Base-by-base conservation (phyloP, 1,139 yeast genomes). In the Candida albicans region DNA sequence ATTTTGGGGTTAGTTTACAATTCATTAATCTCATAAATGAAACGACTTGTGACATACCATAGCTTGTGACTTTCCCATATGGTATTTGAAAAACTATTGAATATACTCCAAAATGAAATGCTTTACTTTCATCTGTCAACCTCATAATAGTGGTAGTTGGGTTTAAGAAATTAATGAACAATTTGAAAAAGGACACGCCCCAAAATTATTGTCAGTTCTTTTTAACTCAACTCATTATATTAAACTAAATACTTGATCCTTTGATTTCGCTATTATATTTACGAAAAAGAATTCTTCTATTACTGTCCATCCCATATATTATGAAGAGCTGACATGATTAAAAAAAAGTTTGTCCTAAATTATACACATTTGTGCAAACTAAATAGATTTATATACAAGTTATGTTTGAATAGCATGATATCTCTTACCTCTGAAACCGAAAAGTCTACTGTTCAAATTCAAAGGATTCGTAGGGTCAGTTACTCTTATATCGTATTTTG, bases 381-480 rank as follows among this genome's bases (percentile, higher is more conserved):
- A 26, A 37, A 13, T 4, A 28, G n/a, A n/a, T 8, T 13, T 29
- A 29, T 29, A 29, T 29, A 29, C 32, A 29, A 12, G 32, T 29
- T n/a, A 29, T n/a, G 32, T 29, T 29, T 29, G 15, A 31, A 22
- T 34, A 24, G 33, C 41, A 25, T 24, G 18, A 6, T 93, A 93
- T 64, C 98, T 81, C 77, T 93, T 93, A 54, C 99, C 99, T 70
- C 99, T 83, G 64, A 91, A 80, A 22, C 93, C 98, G 63, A 88
- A 90, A 43, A 93, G 68, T 61, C 83, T 82, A 72, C 87, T 90
- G 70, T 93, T 93, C 61, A 89, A 87, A 69, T 87, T 96, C 72
- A 87, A 91, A 9, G 88, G 87, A 62, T 91, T 97, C 22, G 91
- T 90, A 12, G 98, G 98, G 62, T 89, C 82, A 50, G 82, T 68